These are phyloP conservation scores for Cladorrhinum sp. DNA, from an alignment of 2,329 filamentous ascomycete genomes.

Conservation along the genomic window DNA sequence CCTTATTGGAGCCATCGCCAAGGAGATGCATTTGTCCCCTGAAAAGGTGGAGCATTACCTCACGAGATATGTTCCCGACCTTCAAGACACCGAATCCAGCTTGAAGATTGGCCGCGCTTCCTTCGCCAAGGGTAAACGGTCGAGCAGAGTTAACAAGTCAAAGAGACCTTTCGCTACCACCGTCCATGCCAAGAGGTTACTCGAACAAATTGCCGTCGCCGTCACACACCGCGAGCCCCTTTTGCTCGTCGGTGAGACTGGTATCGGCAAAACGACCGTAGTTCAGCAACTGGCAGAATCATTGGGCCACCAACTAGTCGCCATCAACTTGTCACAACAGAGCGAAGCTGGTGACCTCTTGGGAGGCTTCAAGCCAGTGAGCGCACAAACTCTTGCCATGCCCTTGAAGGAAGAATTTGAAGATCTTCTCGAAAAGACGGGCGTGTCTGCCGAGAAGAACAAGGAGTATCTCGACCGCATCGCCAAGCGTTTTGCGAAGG, in stretches of 20 bases:
- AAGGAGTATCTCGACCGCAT: slow-evolving; percentile 80
- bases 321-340: slow-evolving; percentile 96
- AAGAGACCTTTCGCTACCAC: slow-evolving; percentile 82
- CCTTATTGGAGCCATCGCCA: slow-evolving; percentile 69
- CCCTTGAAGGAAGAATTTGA: slow-evolving; percentile 94
- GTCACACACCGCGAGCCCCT: slow-evolving; percentile 84
- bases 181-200: slow-evolving; percentile 73
- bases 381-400: slow-evolving; percentile 79
- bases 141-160: slow-evolving; percentile 47
- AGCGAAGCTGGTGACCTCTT: slow-evolving; percentile 95
- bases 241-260: slow-evolving; percentile 95
- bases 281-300: slow-evolving; percentile 87
- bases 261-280: slow-evolving; percentile 95
- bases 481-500: slow-evolving; percentile 72
- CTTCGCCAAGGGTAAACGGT: slow-evolving; percentile 57
- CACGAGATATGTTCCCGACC: slow-evolving; percentile 65
- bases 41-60: slow-evolving; percentile 79
- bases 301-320: slow-evolving; percentile 80
- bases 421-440: slow-evolving; percentile 78
- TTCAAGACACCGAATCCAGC: slow-evolving; percentile 58
- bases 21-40: slow-evolving; percentile 82
- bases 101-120: slow-evolving; percentile 65
- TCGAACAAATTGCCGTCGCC: slow-evolving; percentile 85
- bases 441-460: slow-evolving; percentile 84
- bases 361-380: slow-evolving; percentile 95